Percentiles rank a stretch among this genome's conserved stretches.
phyloP scores from a whole-genome alignment of 2,329 filamentous ascomycete species.

The Verticillium albo-atrum region DNA sequence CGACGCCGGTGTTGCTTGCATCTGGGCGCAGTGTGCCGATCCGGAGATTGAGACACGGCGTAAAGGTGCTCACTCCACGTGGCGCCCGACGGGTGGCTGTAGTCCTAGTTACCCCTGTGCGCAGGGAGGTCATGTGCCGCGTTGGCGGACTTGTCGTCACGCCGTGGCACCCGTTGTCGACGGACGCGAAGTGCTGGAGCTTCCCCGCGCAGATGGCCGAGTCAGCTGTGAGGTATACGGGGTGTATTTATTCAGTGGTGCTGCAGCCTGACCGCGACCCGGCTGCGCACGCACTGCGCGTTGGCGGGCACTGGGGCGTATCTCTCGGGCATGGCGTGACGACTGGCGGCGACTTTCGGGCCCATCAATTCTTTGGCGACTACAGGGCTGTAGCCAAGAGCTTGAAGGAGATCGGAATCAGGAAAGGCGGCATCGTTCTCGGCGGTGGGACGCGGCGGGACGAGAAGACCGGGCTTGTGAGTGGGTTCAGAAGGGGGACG shows the following conservation, averaged over 20 bases:
- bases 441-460: conserved; percentile 38
- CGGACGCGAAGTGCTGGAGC: conserved; percentile 33
- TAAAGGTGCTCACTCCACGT: conserved; percentile 43
- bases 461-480: conserved; percentile 31
- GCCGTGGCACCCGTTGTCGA: conserved; percentile 54
- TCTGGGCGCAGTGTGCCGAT: conserved; percentile 35
- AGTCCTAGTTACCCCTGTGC: conserved; percentile 46
- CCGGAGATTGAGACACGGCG: conserved; percentile 37
- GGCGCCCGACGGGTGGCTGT: conserved; percentile 44
- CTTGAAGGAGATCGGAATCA: conserved; percentile 25
- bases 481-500: conserved; percentile 18
- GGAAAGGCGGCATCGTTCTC: conserved; percentile 34
- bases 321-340: conserved; percentile 54
- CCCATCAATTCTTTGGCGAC: conserved; percentile 51
- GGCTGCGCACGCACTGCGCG: conserved; percentile 45
- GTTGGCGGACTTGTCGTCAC: conserved; percentile 47
- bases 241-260: conserved; percentile 52
- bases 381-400: conserved; percentile 36
- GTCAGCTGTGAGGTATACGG: conserved; percentile 36
- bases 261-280: conserved; percentile 39
- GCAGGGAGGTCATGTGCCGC: conserved; percentile 34
- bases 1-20: conserved; percentile 40
- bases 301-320: conserved; percentile 45
- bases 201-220: conserved; percentile 39
- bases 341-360: conserved; percentile 34